These are phyloP conservation scores for Elongisporangium senticosum DNA, from an alignment of 352 stramenopile genomes.

Conservation along the genomic window DNA sequence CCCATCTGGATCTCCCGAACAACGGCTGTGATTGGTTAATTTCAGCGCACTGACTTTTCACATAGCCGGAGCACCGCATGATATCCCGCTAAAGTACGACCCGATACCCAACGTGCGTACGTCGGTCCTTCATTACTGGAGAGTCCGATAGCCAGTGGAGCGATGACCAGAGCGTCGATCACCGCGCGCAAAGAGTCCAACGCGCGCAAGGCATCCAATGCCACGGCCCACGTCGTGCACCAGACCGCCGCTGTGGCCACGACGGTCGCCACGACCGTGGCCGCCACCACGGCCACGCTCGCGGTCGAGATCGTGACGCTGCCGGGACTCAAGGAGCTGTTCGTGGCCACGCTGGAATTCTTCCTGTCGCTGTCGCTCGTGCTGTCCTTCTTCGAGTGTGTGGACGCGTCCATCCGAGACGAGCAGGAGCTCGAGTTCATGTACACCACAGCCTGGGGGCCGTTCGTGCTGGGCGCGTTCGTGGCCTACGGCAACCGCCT, in stretches of 20 bases:
- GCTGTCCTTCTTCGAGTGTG: constrained; percentile 47
- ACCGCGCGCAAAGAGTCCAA: neutral
- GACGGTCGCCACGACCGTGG: neutral
- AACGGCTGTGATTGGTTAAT: neutral
- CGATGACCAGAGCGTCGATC: neutral
- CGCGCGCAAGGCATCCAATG: neutral
- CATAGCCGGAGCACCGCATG: neutral
- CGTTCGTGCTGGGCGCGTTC: constrained; percentile 24
- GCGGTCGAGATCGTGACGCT: neutral
- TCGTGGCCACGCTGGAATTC: constrained; percentile 44
- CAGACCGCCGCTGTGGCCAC: neutral
- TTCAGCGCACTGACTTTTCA: neutral
- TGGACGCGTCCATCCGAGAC: constrained; percentile 24
- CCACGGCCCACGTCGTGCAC: neutral
- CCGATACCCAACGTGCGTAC: neutral
- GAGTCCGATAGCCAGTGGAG: neutral
- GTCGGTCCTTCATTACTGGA: neutral
- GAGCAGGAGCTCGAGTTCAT: constrained; percentile 44
- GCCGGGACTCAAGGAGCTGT: constrained; percentile 25
- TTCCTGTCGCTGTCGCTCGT: constrained; percentile 51
- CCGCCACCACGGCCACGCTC: neutral
- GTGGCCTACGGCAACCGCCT: constrained; percentile 35
- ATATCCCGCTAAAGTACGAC: neutral
- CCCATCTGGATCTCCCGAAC: neutral
- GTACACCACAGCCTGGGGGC: constrained; percentile 45